phyloP scores from a whole-genome alignment of 352 stramenopile genomes.

The Peronospora belbahrii region DNA sequence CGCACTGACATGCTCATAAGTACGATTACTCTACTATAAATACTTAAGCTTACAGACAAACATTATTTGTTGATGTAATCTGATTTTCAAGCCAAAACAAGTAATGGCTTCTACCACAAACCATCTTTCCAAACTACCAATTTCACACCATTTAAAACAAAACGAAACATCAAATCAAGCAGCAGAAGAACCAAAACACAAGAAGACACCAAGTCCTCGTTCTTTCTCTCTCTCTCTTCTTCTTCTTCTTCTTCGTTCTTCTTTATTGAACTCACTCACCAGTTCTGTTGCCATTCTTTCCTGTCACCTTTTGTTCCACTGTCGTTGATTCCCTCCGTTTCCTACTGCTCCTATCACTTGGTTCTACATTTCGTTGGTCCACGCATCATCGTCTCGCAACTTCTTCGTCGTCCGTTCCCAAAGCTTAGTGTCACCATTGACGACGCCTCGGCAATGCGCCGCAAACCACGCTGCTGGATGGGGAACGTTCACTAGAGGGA shows the following conservation, averaged over 20 bases:
- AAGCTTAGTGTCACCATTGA: conserved; percentile 1
- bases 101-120: too few species aligned
- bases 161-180: too few species aligned
- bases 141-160: too few species aligned
- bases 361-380: conserved; percentile 30
- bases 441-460: conserved; percentile 4
- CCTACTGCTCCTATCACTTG: conserved; percentile 30
- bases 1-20: too few species aligned
- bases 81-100: too few species aligned
- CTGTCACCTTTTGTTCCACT: conserved; percentile 11
- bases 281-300: conserved; percentile 11
- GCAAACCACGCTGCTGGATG: conserved; percentile 10
- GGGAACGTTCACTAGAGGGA: conserved; percentile 18
- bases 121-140: too few species aligned
- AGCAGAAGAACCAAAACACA: conserved; percentile 7
- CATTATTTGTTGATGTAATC: too few species aligned
- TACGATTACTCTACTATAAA: too few species aligned
- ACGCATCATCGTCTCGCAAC: conserved; percentile 25
- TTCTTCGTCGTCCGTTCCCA: conserved; percentile 22
- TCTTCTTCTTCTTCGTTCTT: too few species aligned
- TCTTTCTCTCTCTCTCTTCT: too few species aligned
- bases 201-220: conserved; percentile 28
- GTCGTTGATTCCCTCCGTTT: conserved; percentile 26
- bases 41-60: too few species aligned
- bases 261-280: conserved; percentile 12